A percentile compares a stretch with the other conserved stretches of the same genome.
Evolutionary conservation across 805 yeast genomes (phyloP).

Genomic region (Pichia insulana): DNA sequence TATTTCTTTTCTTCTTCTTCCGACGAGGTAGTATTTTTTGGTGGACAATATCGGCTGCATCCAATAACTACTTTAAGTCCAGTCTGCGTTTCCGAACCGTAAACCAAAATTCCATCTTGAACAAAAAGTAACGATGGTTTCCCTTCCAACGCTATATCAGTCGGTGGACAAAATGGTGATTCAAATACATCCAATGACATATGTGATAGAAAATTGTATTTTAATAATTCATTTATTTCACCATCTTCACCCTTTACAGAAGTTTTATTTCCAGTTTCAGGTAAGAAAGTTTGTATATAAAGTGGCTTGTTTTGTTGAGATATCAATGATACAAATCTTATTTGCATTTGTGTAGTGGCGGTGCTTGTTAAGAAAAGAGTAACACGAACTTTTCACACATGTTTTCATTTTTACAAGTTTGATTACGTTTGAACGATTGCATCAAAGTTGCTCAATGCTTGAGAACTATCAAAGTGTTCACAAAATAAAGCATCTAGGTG

Average conservation of each 20-base stretch:
- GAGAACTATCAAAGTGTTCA: too few species aligned
- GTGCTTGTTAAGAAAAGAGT: not conserved
- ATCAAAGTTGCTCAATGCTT: too few species aligned
- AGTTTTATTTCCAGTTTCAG: constrained; percentile 8
- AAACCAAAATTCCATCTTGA: constrained; percentile 59
- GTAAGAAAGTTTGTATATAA: constrained; percentile 47
- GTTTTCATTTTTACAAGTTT: not conserved
- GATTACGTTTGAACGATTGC: too few species aligned
- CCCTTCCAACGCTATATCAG: constrained; percentile 19
- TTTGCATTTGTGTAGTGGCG: not conserved
- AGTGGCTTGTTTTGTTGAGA: constrained; percentile 50
- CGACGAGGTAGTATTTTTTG: not conserved
- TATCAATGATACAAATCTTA: constrained; percentile 47
- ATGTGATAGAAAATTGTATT: constrained; percentile 65
- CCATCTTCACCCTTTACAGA: constrained; percentile 4
- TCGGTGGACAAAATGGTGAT: constrained; percentile 37
- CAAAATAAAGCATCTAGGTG: too few species aligned
- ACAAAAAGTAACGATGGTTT: constrained; percentile 39
- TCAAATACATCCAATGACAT: constrained; percentile 66
- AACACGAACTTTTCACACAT: not conserved
- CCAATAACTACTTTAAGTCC: constrained; percentile 63
- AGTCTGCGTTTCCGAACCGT: constrained; percentile 60
- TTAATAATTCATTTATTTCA: constrained; percentile 35
- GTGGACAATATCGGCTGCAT: constrained; percentile 14
- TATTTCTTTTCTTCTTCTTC: constrained; percentile 13